Evolutionary conservation across 306 rosid genomes (phyloP), one percentile per base, ranked within the genome.

Genomic region (Acacia acuminata): DNA sequence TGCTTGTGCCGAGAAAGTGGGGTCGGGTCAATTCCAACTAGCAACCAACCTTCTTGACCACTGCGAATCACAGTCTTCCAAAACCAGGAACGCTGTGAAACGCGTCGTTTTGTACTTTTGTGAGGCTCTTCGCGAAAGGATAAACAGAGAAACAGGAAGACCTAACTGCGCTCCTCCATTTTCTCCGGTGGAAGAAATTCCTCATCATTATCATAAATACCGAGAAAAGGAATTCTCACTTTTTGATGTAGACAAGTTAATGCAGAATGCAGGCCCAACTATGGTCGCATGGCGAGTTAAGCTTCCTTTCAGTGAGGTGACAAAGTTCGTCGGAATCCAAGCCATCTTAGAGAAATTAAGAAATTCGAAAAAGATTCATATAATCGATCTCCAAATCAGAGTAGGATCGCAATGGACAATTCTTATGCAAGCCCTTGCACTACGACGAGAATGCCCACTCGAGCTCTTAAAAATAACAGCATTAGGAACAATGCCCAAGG

Each of bases 1-100:
- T 19, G 81, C 90, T 68, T 84, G 87, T 75, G 93, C 91, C n/a
- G 96, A 93, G 87, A 90, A 89, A 85, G 85, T 91, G 1, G 94
- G 90, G 3, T 56, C 34, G 27, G 84, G 88, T 48, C 94, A 90
- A 19, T 89, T 78, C 20, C 88, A 84, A 74, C 87, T 88, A 2
- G 92, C 91, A 9, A 27, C 51, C 27, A 86, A 86, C 10, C 45
- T 91, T 50, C 89, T 93, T 8, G 40, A 63, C 2, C 88, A 66
- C 12, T 91, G 91, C 12, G 83, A 84, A 12, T 65, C 77, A 0
- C 36, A 73, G 43, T 82, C 84, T 77, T 87, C 87, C 51, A 83
- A 82, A 34, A 77, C 83, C 1, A 94, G 92, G 36, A 87, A 79
- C 65, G 77, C 96, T 0, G 81, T 89, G 56, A 85, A 88, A 47